Base-by-base conservation (phyloP, 352 stramenopile genomes). In the Globisporangium uncinulatum region DNA sequence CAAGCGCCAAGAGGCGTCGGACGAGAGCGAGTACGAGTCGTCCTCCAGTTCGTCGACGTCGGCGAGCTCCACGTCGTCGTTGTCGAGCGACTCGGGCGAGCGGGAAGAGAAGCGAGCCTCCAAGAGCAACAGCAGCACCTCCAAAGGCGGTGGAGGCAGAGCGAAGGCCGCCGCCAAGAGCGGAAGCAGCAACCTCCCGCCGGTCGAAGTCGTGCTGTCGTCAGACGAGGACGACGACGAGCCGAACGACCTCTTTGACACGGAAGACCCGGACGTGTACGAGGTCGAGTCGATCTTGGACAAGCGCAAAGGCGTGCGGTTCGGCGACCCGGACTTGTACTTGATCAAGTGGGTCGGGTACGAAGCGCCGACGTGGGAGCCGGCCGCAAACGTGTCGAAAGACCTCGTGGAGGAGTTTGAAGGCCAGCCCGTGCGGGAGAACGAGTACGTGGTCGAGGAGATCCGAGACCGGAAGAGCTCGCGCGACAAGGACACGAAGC, bases 331-430 rank as follows among this genome's bases (percentile, higher is more conserved):
- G 2, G 82, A 90, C 44, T 49, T 79, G 74, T 92, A 92, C 57
- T 63, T 88, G 36, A 87, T 92, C 58, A 90, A 90, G 57, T 92
- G 82, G 82, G 78, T 88, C 49, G 82, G 79, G 31, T 92, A 92
- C 59, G 72, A 89, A 1, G 82, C 90, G 59, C 71, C 79, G 13
- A 86, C 82, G 62, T 92, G 82, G 82, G 82, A 92, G 50, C 82
- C 82, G 0, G 82, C 79, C 3, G 57, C 67, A 29, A 92, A 92
- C 57, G 79, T 92, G 56, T 86, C 79, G 3, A 90, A 89, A 56
- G 79, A 90, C 43, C 54, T 92, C 19, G 85, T 92, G 43, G 79
- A 90, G 46, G 82, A 92, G 66, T 92, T 76, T 53, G 79, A 92
- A 41, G 75, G 74, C 5, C 76, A 87, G 29, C 67, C 78, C 11